These are phyloP conservation scores for Calendula officinalis DNA, from an alignment of 129 eudicot species.

Conservation along the genomic window DNA sequence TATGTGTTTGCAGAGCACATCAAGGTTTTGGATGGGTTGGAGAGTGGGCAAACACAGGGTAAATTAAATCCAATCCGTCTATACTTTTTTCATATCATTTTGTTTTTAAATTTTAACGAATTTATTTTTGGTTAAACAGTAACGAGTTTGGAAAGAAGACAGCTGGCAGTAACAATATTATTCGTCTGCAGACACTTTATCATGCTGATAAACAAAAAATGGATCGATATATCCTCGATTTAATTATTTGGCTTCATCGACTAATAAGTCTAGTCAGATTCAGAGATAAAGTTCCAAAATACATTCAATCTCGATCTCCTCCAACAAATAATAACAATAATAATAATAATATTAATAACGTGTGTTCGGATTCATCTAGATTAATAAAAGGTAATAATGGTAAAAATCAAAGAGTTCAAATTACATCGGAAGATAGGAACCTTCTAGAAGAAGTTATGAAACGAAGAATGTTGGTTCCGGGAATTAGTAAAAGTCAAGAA, in stretches of 20 bases:
- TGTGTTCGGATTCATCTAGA: constrained; percentile 5
- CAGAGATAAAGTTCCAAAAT: constrained; percentile 57
- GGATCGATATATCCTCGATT: constrained; percentile 69
- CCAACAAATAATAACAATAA: not conserved
- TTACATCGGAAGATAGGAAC: constrained; percentile 59
- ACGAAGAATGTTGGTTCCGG: constrained; percentile 52
- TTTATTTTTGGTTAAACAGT: constrained; percentile 34
- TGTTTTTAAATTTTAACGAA: not conserved
- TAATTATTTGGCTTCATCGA: constrained; percentile 76
- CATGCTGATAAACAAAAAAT: constrained; percentile 83
- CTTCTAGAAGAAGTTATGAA: constrained; percentile 63
- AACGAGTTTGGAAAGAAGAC: constrained; percentile 76
- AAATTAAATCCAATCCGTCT: not conserved
- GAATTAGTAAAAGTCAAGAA: constrained; percentile 92
- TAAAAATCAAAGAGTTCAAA: constrained; percentile 29
- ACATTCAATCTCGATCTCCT: constrained; percentile 36
- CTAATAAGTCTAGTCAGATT: constrained; percentile 61
- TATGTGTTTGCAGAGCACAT: constrained; percentile 59
- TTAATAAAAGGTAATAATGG: not conserved
- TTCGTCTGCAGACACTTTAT: constrained; percentile 87
- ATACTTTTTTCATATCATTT: not conserved
- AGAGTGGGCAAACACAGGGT: constrained; percentile 96
- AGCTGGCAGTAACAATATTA: constrained; percentile 38
- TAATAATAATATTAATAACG: too few relatives aligned
- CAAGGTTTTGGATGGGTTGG: constrained; percentile 99